Percentiles rank a stretch among this genome's conserved stretches.
phyloP scores from a whole-genome alignment of 345 rosid species.

The Capsella bursapastoris region DNA sequence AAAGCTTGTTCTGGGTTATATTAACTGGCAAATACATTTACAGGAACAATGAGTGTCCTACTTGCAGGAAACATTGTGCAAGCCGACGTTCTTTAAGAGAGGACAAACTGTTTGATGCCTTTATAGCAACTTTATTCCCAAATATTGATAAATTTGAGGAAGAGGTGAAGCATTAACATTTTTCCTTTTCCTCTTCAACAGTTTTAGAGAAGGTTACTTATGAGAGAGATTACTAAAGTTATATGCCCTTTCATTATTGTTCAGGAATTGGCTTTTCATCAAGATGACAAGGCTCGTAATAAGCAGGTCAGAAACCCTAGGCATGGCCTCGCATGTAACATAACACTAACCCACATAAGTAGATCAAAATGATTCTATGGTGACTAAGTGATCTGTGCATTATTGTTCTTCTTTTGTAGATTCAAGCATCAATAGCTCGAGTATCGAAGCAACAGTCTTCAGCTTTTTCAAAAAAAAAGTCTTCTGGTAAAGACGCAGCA shows the following conservation, averaged over 20 bases:
- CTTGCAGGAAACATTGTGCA: conserved; percentile 98
- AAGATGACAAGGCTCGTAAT: conserved; percentile 83
- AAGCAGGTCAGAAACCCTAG: conserved; percentile 65
- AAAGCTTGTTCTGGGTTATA: conserved; percentile 3
- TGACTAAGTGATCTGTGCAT: conserved; percentile 13
- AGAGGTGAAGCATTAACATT: conserved; percentile 57
- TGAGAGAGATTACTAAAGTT: conserved; percentile 26
- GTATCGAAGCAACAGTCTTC: conserved; percentile 79
- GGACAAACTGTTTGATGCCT: conserved; percentile 78
- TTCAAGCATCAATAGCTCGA: conserved; percentile 94
- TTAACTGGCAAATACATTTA: conserved; percentile 31
- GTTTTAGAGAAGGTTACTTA: conserved; percentile 15
- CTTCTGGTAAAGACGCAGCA: conserved; percentile 59
- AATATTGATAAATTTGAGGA: conserved; percentile 80
- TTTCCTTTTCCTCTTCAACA: conserved; percentile 15
- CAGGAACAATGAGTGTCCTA: conserved; percentile 98
- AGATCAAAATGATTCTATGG: conserved; percentile 3
- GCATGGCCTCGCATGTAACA: conserved; percentile 22
- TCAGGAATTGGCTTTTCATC: conserved; percentile 86
- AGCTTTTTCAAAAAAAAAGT: conserved; percentile 68
- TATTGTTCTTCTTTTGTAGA: conserved; percentile 50
- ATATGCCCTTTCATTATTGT: conserved; percentile 29
- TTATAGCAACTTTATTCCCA: conserved; percentile 79
- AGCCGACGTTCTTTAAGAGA: conserved; percentile 97
- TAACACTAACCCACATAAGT: not conserved